Percentiles rank a stretch among this genome's conserved stretches.
Conservation (phyloP, 2,329 filamentous ascomycete species). For the Pseudogymnoascus sp. region DNA sequence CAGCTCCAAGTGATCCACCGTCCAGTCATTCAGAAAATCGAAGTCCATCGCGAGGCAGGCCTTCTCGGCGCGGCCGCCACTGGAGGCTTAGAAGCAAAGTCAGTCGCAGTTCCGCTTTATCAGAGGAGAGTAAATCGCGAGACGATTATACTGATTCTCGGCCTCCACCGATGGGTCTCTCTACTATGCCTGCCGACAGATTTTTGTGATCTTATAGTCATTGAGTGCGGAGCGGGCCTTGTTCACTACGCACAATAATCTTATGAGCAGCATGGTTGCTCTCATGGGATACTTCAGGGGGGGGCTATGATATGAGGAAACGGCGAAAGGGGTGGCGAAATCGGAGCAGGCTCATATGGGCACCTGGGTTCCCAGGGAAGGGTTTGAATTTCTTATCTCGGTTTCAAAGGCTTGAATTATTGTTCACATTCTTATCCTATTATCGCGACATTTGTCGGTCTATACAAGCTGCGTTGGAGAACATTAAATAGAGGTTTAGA, state of each 20-base stretch:
- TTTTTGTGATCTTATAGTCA: not conserved
- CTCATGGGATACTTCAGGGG: not conserved
- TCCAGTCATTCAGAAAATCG: constrained; percentile 13
- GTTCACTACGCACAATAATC: not conserved
- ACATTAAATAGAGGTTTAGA: not conserved
- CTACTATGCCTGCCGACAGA: not conserved
- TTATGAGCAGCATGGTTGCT: not conserved
- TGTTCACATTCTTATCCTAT: not conserved
- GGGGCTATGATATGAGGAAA: not conserved
- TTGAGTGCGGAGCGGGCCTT: not conserved
- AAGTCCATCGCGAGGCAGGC: constrained; percentile 11
- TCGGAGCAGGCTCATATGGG: not conserved
- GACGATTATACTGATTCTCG: not conserved
- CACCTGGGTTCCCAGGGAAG: not conserved
- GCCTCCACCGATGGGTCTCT: not conserved
- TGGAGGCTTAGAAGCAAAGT: constrained; percentile 23
- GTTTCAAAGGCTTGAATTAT: not conserved
- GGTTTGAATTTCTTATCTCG: not conserved
- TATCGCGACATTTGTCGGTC: not conserved
- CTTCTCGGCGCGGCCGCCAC: constrained; percentile 20
- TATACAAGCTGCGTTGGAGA: not conserved
- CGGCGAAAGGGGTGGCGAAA: not conserved
- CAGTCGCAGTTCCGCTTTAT: not conserved
- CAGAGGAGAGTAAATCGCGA: not conserved
- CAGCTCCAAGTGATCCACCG: constrained; percentile 24